Base-by-base conservation (phyloP, 2,329 filamentous ascomycete species). In the Lasiodiplodia theobromae region DNA sequence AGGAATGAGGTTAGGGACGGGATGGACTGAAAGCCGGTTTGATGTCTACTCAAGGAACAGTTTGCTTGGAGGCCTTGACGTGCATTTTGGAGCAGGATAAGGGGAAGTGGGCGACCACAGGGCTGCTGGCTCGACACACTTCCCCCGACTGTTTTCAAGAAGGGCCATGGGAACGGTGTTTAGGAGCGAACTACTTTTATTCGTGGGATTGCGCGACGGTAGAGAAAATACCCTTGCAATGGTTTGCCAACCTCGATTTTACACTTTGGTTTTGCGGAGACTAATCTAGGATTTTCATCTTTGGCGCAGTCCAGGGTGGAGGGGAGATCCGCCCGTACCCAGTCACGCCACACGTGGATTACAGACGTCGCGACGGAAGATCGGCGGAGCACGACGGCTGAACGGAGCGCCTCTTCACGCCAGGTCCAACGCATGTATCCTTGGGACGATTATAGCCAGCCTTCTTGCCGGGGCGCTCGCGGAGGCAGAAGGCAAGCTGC, bases 161-260 rank as follows among this genome's bases (percentile, higher is more conserved):
- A 37, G 47, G 47, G 47, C 44, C 44, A 64, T 64, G 28, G 44
- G 28, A 38, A 47, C 14, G 60, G 60, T 64, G 60, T 64, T 64
- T 38, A 18, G 44, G 60, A 18, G 60, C 60, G 51, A 14, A 16
- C 28, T 51, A 38, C 31, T n/a, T 64, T 52, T n/a, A n/a, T 52
- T 37, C 14, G 44, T 18, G 60, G 58, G 47, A 38, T 37, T 49
- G 44, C 11, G 52, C n/a, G 47, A 52, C 47, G 60, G 44, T 64
- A 64, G 60, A 64, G 51, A 63, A 52, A 64, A 47, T 51, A 28
- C 57, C 60, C 28, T 51, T 52, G 34, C 38, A n/a, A 63, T 51
- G 60, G 60, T 52, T 64, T 47, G 60, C 44, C 44, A 38, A 12
- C 44, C 25, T 51, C 57, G 49, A 7, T 21, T 49, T 51, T n/a